A percentile compares a stretch with the other conserved stretches of the same genome.
Conservation (phyloP, 1,284 basidiomycete species). For the Omphalotus olearius region DNA sequence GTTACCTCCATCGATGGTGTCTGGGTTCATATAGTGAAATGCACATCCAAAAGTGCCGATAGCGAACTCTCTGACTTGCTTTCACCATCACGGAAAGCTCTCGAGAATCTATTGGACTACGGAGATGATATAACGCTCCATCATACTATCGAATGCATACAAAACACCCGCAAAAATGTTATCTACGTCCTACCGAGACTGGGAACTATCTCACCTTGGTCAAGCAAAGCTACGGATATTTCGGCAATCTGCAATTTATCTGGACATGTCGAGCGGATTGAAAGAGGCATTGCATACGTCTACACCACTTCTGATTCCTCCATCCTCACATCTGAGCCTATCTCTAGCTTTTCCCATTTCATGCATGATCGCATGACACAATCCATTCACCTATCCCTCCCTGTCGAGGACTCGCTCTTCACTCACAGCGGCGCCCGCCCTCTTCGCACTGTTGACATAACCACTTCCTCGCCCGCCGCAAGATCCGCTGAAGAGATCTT, state of each 20-base stretch:
- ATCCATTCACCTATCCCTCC: conserved; percentile 54
- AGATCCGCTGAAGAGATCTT: conserved; percentile 54
- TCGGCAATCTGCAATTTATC: conserved; percentile 70
- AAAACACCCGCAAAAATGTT: conserved; percentile 35
- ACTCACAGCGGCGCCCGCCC: conserved; percentile 63
- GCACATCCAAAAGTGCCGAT: conserved; percentile 44
- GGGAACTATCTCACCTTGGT: conserved; percentile 86
- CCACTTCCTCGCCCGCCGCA: conserved; percentile 21
- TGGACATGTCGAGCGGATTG: conserved; percentile 62
- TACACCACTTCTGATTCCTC: conserved; percentile 33
- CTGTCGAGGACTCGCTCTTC: conserved; percentile 67
- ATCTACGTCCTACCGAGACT: conserved; percentile 78
- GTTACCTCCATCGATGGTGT: conserved; percentile 77
- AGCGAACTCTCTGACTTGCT: conserved; percentile 40
- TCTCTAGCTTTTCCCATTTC: conserved; percentile 56
- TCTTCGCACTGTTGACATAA: conserved; percentile 69
- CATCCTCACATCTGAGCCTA: conserved; percentile 34
- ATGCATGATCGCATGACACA: conserved; percentile 98
- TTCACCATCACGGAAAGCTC: conserved; percentile 48
- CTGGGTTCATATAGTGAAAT: conserved; percentile 84
- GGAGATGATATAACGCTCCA: conserved; percentile 72
- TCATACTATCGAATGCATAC: conserved; percentile 39
- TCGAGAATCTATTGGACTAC: conserved; percentile 82
- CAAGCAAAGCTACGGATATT: conserved; percentile 88
- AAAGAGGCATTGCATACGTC: conserved; percentile 67